Percentiles rank a stretch among this genome's conserved stretches.
phyloP scores from a whole-genome alignment of 495 filamentous ascomycete genomes.

The Trichoderma reesei region DNA sequence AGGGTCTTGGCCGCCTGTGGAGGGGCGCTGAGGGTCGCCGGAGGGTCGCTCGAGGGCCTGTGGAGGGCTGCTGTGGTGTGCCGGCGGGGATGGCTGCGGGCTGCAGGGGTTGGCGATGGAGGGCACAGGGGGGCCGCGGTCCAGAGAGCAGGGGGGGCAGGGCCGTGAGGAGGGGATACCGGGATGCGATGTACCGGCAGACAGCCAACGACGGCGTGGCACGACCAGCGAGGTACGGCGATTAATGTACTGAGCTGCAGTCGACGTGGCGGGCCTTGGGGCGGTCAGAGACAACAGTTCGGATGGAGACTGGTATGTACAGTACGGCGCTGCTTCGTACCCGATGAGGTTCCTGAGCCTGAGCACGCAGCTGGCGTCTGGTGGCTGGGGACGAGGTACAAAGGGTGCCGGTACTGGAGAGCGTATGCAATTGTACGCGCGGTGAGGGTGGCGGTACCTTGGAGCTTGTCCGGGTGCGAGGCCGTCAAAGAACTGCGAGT shows the following conservation, averaged over 20 bases:
- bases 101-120: conserved; percentile 7
- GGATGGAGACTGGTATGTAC: too few relatives aligned
- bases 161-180: neutral
- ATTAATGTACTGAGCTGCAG: neutral
- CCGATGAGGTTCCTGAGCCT: neutral
- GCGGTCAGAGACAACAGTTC: neutral
- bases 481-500: neutral
- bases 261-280: conserved; percentile 4
- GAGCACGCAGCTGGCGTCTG: too few relatives aligned
- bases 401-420: too few relatives aligned
- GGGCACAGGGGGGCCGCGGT: too few relatives aligned
- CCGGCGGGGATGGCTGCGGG: neutral
- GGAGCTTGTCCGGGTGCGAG: too few relatives aligned
- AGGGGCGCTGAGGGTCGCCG: too few relatives aligned
- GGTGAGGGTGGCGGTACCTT: conserved; percentile 5
- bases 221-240: neutral
- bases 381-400: neutral
- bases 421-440: neutral
- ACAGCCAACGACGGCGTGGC: neutral
- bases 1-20: too few relatives aligned
- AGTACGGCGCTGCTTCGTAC: too few relatives aligned
- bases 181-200: neutral
- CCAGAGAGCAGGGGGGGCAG: too few relatives aligned
- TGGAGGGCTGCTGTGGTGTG: neutral
- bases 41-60: too few relatives aligned